Evolutionary conservation across 176 grass and related monocot genomes (phyloP).

Genomic region (Raddia guianensis): DNA sequence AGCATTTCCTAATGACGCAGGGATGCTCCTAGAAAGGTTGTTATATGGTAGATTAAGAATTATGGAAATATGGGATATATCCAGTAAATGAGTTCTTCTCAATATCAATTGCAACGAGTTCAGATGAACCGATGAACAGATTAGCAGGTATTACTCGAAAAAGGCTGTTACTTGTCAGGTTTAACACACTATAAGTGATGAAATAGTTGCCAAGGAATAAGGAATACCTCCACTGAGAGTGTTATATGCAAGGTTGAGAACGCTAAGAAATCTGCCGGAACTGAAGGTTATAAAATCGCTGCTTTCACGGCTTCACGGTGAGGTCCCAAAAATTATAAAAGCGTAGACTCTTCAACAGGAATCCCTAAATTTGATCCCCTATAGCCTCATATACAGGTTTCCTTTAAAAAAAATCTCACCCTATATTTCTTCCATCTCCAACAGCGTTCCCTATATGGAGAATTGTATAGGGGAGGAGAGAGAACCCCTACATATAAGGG

Average conservation of each 20-base stretch:
- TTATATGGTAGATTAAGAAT: background rate
- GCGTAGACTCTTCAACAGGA: too few species aligned
- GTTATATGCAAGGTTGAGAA: background rate
- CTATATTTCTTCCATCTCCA: too few species aligned
- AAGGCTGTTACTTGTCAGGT: background rate
- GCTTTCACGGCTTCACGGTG: too few species aligned
- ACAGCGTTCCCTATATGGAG: too few species aligned
- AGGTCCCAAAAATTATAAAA: too few species aligned
- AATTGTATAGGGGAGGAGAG: too few species aligned
- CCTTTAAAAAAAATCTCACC: too few species aligned
- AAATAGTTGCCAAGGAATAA: background rate
- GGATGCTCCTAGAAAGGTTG: constrained; percentile 21
- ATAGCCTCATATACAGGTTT: too few species aligned
- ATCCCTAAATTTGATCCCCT: too few species aligned
- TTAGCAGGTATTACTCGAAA: background rate
- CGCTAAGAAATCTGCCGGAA: background rate
- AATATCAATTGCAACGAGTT: background rate
- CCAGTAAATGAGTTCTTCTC: background rate
- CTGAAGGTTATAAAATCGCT: too few species aligned
- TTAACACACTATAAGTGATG: background rate
- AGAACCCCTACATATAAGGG: too few species aligned
- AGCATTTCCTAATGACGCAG: constrained; percentile 29
- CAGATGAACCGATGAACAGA: background rate
- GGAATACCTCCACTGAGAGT: background rate
- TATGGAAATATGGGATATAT: background rate